Base-by-base conservation (phyloP, 306 rosid genomes). In the Gillenia trifoliata region DNA sequence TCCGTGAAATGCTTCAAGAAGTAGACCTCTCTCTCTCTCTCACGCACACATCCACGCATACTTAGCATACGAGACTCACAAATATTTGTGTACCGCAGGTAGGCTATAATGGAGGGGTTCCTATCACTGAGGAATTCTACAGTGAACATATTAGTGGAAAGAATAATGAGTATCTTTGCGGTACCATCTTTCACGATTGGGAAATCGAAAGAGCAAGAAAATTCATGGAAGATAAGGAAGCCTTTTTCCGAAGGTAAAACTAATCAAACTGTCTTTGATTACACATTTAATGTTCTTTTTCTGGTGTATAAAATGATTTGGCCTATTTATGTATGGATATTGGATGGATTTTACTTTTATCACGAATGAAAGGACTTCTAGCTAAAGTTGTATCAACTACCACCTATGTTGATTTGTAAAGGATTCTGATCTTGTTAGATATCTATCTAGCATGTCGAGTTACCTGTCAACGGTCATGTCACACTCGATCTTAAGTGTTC, bases 1-100 rank as follows among this genome's bases (percentile, higher is more conserved):
- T 85, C 70, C 79, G 77, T 8, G 56, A 72, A 68, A 78, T 81
- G 84, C 86, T 85, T 81, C 79, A 75, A 79, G 79, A 79, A 78
- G 85, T 85, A 23, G 88, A 79, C 50, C 68, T 75, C 77, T 8
- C 41, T 38, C 11, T 38, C 41, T 38, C 41, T 38, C 41, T 1
- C 41, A 8, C 11, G 11, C 41, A 38, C 41, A 38, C 41, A 38
- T 38, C 1, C 41, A 38, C 11, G 41, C 41, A 38, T 38, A 38
- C 41, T 2, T 38, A 38, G 41, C 41, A 38, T 38, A 38, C 9
- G 41, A 38, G 0, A 38, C 41, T 38, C 41, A 38, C 41, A 38
- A 8, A 8, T 38, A 38, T 38, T 38, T 38, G 11, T 38, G 41
- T 38, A 38, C 41, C 41, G 41, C 41, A 38, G 41, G 41, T 38